Evolutionary conservation across 805 yeast genomes (phyloP).

Genomic region (Candida nemodendra): DNA sequence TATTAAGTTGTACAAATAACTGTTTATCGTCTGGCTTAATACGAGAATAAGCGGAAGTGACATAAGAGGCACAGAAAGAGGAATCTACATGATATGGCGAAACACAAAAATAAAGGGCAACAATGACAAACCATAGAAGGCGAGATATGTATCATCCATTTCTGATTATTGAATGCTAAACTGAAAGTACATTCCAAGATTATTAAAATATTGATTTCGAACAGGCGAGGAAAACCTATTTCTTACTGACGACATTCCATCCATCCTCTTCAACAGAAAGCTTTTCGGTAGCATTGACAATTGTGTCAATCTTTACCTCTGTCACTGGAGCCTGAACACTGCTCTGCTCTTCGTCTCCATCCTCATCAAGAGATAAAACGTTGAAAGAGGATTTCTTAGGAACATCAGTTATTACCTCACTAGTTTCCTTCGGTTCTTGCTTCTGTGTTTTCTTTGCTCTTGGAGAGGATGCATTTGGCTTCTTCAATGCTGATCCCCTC

Average conservation of each 20-base stretch:
- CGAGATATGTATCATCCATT: no score
- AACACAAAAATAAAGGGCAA: no score
- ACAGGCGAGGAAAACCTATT: no score
- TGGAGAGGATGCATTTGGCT: conserved; percentile 4
- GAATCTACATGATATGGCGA: no score
- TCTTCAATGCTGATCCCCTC: conserved; percentile 25
- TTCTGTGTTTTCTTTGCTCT: conserved; percentile 3
- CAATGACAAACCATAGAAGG: no score
- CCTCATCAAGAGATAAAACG: conserved; percentile 52
- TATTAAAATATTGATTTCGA: not conserved
- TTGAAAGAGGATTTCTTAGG: conserved; percentile 46
- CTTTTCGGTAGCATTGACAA: conserved; percentile 30
- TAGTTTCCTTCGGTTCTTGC: conserved; percentile 22
- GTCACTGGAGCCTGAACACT: not conserved
- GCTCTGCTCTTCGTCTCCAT: conserved; percentile 43
- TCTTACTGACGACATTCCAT: conserved; percentile 48
- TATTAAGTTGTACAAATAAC: no score
- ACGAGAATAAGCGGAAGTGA: no score
- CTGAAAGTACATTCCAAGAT: conserved; percentile 1
- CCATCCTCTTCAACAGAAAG: conserved; percentile 41
- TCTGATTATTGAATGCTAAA: not conserved
- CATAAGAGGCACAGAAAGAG: no score
- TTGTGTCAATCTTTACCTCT: conserved; percentile 24
- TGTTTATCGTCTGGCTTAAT: no score
- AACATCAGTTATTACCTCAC: conserved; percentile 24